These are phyloP conservation scores for Candida sanyaensis DNA, from an alignment of 1,139 yeast genomes.

Conservation along the genomic window DNA sequence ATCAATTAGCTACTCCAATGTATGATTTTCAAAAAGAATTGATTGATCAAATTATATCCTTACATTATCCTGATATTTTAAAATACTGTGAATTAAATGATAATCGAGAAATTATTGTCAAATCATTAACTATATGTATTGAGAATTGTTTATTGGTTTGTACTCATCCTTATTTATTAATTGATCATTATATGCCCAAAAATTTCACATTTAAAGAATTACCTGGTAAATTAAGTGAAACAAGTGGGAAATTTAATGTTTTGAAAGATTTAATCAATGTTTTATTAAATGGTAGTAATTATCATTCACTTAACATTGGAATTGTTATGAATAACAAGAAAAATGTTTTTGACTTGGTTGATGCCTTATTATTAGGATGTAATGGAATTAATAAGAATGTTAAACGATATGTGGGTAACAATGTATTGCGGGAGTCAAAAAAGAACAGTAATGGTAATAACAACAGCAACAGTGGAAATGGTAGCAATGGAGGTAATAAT, in stretches of 20 bases:
- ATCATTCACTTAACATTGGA: conserved; percentile 39
- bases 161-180: conserved; percentile 84
- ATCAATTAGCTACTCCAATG: conserved; percentile 83
- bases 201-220: conserved; percentile 75
- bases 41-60: conserved; percentile 89
- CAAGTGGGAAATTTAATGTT: conserved; percentile 84
- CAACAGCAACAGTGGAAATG: conserved; percentile 16
- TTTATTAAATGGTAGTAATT: conserved; percentile 35
- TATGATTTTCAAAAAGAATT: conserved; percentile 85
- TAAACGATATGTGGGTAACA: conserved; percentile 66
- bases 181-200: conserved; percentile 86
- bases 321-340: conserved; percentile 38
- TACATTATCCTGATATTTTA: conserved; percentile 88
- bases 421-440: conserved; percentile 38
- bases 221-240: conserved; percentile 71
- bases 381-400: conserved; percentile 51
- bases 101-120: conserved; percentile 58
- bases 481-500: conserved; percentile 4
- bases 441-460: conserved; percentile 19
- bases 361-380: conserved; percentile 72
- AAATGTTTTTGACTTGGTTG: conserved; percentile 70
- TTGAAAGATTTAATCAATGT: conserved; percentile 59
- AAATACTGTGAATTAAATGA: conserved; percentile 77
- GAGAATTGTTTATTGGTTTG: conserved; percentile 77
- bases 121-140: conserved; percentile 72